These are phyloP conservation scores for Suhomyces sp. DNA, from an alignment of 805 yeast species.

Conservation along the genomic window DNA sequence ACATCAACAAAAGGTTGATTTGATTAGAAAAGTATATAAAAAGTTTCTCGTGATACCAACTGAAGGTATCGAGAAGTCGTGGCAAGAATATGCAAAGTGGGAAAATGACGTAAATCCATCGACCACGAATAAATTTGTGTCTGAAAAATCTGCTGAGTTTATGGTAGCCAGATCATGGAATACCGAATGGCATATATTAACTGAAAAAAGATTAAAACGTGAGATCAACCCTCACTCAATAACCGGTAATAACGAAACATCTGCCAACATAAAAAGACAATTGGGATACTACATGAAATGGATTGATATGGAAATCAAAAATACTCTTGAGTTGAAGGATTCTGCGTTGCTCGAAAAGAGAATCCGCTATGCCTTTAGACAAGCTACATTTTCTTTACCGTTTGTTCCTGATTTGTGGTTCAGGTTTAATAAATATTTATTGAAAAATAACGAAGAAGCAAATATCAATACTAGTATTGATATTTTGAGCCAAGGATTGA, in stretches of 20 bases:
- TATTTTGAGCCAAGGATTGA: slow-evolving; percentile 52
- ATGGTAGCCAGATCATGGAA: slow-evolving; percentile 82
- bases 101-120: slow-evolving; percentile 72
- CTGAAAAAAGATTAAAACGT: slow-evolving; percentile 47
- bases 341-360: slow-evolving; percentile 49
- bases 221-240: slow-evolving; percentile 29
- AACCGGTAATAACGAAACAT: slow-evolving; percentile 14
- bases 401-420: slow-evolving; percentile 79
- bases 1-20: slow-evolving; percentile 73
- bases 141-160: slow-evolving; percentile 77
- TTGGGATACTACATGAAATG: slow-evolving; percentile 63
- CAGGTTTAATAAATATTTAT: slow-evolving; percentile 46
- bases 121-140: slow-evolving; percentile 80
- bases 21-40: slow-evolving; percentile 69
- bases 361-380: slow-evolving; percentile 67
- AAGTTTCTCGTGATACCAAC: slow-evolving; percentile 74
- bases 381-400: slow-evolving; percentile 59
- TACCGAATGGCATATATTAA: slow-evolving; percentile 63
- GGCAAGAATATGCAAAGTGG: slow-evolving; percentile 81
- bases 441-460: slow-evolving; percentile 33
- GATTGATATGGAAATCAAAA: slow-evolving; percentile 76
- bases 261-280: slow-evolving; percentile 35
- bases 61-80: slow-evolving; percentile 66
- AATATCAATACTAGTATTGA: slow-evolving; percentile 42
- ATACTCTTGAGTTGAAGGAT: slow-evolving; percentile 60